Evolutionary conservation across 202 grass and related monocot species (phyloP), one percentile per base, ranked within the genome.

Genomic region (Bolboschoenoplectus hybrid): DNA sequence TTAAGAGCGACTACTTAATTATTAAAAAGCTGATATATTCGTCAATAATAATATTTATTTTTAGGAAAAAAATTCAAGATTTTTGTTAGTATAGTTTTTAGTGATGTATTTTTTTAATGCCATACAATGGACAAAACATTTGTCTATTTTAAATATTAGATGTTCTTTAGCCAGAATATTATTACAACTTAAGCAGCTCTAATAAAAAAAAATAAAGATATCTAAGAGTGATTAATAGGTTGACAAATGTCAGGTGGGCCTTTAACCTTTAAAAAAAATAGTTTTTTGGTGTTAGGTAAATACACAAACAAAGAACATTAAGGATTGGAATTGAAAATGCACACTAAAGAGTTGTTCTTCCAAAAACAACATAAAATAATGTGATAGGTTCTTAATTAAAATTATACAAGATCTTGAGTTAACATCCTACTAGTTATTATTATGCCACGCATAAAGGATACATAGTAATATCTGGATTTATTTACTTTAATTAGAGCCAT

Each of bases 331-430:
- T 50, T 50, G 71, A 34, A 72, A 44, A 74, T 74, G 0, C 19
- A 12, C 7, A 6, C n/a, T 51, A 20, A 26, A 26, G 9, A 74
- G 26, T 50, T 13, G 71, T 74, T 34, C 19, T 74, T 50, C 45
- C 19, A 49, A 47, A 73, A 26, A 49, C n/a, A 74, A 49, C 17
- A 74, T 50, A 74, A 51, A 74, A 67, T 26, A 74, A 74, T 49
- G 45, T 26, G 71, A 74, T 50, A 51, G 19, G 71, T 34, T 51
- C 19, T 74, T 34, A 45, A 69, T 9, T 63, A 17, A 34, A 61
- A 61, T 66, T 66, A 38, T 38, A 40, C 0, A 66, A 35, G 0
- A n/a, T 26, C 50, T 26, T 51, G 40, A 35, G 80, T 82, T 82
- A 61, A 82, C 80, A 82, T 82, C 7, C 58, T 36, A 65, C 3